These are phyloP conservation scores for Colletotrichum tamarilloi DNA, from an alignment of 2,329 filamentous ascomycete genomes.

Conservation along the genomic window DNA sequence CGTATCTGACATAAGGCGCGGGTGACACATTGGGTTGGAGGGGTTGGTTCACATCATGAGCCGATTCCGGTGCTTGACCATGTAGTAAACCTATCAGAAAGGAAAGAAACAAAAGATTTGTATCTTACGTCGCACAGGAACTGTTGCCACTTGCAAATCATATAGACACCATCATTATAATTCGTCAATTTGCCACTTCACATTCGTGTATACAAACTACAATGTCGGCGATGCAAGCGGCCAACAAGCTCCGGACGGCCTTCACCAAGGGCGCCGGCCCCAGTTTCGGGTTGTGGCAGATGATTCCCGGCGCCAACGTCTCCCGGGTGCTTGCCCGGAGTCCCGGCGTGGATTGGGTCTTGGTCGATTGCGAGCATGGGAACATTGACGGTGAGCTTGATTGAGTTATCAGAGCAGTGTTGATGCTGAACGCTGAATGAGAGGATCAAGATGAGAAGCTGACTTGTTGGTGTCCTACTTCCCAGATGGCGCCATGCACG, in stretches of 20 bases:
- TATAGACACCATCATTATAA: no score
- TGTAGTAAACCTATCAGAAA: neutral
- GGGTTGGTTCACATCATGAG: neutral
- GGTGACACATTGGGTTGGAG: neutral
- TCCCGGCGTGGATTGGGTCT: conserved; percentile 73
- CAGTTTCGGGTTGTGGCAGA: conserved; percentile 71
- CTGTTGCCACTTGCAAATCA: neutral
- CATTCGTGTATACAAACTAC: no score
- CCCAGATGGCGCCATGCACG: conserved; percentile 62
- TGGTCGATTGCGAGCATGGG: conserved; percentile 68
- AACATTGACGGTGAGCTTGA: conserved; percentile 57
- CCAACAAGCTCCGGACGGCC: conserved; percentile 61
- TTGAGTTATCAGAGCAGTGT: no score
- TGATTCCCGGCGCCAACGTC: conserved; percentile 70
- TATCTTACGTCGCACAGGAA: neutral
- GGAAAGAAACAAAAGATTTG: neutral
- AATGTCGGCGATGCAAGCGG: conserved; percentile 51
- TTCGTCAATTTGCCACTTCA: no score
- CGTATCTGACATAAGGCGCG: neutral
- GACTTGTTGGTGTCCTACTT: neutral
- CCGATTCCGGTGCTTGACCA: neutral
- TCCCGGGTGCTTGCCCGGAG: conserved; percentile 69
- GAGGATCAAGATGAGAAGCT: neutral
- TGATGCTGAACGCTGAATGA: neutral
- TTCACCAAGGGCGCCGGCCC: conserved; percentile 58